These are phyloP conservation scores for Tuber umbilicatum DNA, from an alignment of 495 filamentous ascomycete species.

Conservation along the genomic window DNA sequence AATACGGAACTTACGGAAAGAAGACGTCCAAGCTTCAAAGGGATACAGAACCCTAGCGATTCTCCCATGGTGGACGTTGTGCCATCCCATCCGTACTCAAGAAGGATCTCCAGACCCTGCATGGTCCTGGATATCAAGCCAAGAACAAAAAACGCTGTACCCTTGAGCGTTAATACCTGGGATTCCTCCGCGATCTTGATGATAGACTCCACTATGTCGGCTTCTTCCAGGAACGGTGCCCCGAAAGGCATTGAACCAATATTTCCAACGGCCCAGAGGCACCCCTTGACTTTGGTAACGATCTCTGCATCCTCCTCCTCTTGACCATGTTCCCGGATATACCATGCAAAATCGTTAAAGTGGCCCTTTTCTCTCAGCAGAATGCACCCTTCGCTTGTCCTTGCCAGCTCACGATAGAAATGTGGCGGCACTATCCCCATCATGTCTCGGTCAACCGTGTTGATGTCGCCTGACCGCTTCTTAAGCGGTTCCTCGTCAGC, in stretches of 20 bases:
- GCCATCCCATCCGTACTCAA: slow-evolving; percentile 83
- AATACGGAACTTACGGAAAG: slow-evolving; percentile 48
- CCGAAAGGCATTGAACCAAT: slow-evolving; percentile 97
- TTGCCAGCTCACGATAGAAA: slow-evolving; percentile 91
- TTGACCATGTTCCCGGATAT: slow-evolving; percentile 75
- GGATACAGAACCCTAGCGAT: slow-evolving; percentile 80
- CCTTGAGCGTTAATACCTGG: slow-evolving; percentile 82
- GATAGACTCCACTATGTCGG: slow-evolving; percentile 76
- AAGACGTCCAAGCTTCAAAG: slow-evolving; percentile 65
- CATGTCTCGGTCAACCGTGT: slow-evolving; percentile 53
- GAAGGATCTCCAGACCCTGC: slow-evolving; percentile 83
- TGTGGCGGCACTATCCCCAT: slow-evolving; percentile 78
- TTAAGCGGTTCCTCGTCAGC: slow-evolving; percentile 54
- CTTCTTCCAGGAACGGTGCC: slow-evolving; percentile 81
- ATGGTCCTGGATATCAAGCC: slow-evolving; percentile 86
- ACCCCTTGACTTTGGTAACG: slow-evolving; percentile 91
- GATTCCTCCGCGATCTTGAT: slow-evolving; percentile 79
- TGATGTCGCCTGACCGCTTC: slow-evolving; percentile 33
- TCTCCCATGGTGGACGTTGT: slow-evolving; percentile 76
- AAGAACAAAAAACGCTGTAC: slow-evolving; percentile 92
- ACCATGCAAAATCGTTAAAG: slow-evolving; percentile 84
- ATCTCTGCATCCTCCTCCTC: slow-evolving; percentile 79
- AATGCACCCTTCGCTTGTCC: slow-evolving; percentile 85
- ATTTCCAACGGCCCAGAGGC: slow-evolving; percentile 95
- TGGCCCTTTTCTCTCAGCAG: slow-evolving; percentile 87